These are phyloP conservation scores for Corylus avellana DNA, from an alignment of 306 rosid species.

Conservation along the genomic window DNA sequence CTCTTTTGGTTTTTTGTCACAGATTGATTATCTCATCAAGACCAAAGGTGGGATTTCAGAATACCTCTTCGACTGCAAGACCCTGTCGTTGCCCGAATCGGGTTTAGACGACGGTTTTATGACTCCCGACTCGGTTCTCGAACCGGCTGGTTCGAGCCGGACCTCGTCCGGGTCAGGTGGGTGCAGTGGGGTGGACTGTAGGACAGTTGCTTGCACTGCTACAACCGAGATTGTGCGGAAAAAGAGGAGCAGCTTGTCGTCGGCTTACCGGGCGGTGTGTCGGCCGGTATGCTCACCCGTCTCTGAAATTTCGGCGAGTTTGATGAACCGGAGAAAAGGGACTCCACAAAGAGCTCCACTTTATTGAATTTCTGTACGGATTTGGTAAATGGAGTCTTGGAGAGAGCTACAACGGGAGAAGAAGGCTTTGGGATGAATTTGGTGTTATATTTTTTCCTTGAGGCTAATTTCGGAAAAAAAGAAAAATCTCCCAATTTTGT, in stretches of 20 bases:
- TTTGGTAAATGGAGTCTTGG: not conserved
- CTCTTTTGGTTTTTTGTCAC: not conserved
- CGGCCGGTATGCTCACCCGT: slow-evolving; percentile 51
- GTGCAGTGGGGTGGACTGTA: slow-evolving; percentile 44
- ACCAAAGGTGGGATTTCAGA: slow-evolving; percentile 53
- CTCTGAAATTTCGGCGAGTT: slow-evolving; percentile 45
- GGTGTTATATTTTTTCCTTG: not conserved
- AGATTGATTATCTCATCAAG: slow-evolving; percentile 57
- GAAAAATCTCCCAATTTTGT: slow-evolving; percentile 37
- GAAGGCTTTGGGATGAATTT: slow-evolving; percentile 10
- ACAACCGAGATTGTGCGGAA: slow-evolving; percentile 71
- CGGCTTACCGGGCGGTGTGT: slow-evolving; percentile 35
- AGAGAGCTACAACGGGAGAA: not conserved
- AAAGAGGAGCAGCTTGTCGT: slow-evolving; percentile 49
- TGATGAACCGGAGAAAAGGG: slow-evolving; percentile 81
- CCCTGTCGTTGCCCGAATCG: slow-evolving; percentile 60
- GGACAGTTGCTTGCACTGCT: slow-evolving; percentile 63
- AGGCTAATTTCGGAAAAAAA: slow-evolving; percentile 4
- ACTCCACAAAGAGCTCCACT: slow-evolving; percentile 89
- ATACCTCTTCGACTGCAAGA: slow-evolving; percentile 65
- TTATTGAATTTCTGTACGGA: slow-evolving; percentile 44
- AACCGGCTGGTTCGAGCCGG: slow-evolving; percentile 61
- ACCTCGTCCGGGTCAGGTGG: slow-evolving; percentile 76
- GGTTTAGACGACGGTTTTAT: slow-evolving; percentile 56
- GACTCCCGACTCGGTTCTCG: slow-evolving; percentile 82